Conservation (phyloP, 352 stramenopile genomes). For the Phytophthora macrochlamydospora region DNA sequence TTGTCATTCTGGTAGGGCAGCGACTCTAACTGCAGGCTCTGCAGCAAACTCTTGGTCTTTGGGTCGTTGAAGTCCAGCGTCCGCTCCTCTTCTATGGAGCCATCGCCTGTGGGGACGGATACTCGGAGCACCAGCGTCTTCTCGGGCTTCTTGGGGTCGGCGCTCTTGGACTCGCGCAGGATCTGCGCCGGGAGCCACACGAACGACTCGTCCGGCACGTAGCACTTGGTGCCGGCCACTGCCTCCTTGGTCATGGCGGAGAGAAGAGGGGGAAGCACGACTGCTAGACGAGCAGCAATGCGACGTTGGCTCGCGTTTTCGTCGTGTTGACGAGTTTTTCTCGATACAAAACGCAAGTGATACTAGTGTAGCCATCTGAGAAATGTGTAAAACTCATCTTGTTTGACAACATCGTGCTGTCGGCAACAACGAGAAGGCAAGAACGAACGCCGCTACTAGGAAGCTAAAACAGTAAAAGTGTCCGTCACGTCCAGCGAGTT, state of each 20-base stretch:
- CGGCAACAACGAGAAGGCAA: neutral
- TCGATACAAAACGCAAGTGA: neutral
- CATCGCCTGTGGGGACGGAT: conserved; percentile 36
- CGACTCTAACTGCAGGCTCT: conserved; percentile 68
- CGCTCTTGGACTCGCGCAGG: conserved; percentile 59
- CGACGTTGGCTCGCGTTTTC: neutral
- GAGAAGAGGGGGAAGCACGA: neutral
- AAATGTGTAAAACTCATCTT: neutral
- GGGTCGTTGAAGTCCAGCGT: conserved; percentile 80
- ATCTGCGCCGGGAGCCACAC: conserved; percentile 84
- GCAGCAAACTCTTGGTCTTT: conserved; percentile 64
- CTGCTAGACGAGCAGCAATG: neutral
- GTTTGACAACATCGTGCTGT: neutral
- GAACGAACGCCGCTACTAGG: too few relatives aligned
- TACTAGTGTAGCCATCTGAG: neutral
- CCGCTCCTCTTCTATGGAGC: conserved; percentile 46
- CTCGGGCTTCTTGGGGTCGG: conserved; percentile 56
- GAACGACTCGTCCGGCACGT: conserved; percentile 76
- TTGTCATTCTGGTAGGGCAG: conserved; percentile 84
- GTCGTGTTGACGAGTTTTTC: neutral
- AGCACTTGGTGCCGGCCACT: conserved; percentile 72
- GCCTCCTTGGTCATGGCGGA: conserved; percentile 32
- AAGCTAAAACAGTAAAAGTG: too few relatives aligned
- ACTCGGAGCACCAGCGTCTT: conserved; percentile 67
- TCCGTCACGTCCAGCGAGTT: too few relatives aligned